Percentiles rank a stretch among this genome's conserved stretches.
Conservation (phyloP, 768 basidiomycete species). For the Lactarius psammicola region DNA sequence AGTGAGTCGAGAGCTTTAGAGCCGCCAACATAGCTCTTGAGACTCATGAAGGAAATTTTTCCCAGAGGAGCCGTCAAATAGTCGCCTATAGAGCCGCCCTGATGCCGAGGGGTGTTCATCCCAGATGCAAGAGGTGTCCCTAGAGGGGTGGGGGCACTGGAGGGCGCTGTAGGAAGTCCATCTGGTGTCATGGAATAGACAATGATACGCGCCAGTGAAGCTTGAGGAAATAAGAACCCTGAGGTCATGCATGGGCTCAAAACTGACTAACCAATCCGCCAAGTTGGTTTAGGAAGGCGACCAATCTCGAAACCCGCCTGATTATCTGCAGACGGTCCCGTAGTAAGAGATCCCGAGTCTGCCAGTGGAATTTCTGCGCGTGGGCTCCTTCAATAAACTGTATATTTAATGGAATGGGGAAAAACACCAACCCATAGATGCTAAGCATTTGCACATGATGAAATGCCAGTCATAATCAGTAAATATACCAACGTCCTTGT, state of each 20-base stretch:
- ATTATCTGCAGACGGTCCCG: slow-evolving; percentile 71
- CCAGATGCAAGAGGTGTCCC: slow-evolving; percentile 70
- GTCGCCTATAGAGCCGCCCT: slow-evolving; percentile 48
- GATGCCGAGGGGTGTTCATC: slow-evolving; percentile 54
- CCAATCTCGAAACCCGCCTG: slow-evolving; percentile 72
- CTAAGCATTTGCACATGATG: slow-evolving; percentile 86
- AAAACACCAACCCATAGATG: slow-evolving; percentile 65
- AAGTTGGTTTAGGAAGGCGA: slow-evolving; percentile 66
- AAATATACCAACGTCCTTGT: slow-evolving; percentile 72
- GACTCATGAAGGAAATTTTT: slow-evolving; percentile 43
- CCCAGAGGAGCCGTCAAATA: slow-evolving; percentile 58
- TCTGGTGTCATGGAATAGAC: slow-evolving; percentile 86
- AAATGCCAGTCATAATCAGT: slow-evolving; percentile 80
- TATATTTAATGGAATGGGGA: not conserved
- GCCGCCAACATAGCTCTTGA: slow-evolving; percentile 70
- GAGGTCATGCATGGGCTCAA: slow-evolving; percentile 24
- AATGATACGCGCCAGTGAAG: slow-evolving; percentile 79
- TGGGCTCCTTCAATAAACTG: slow-evolving; percentile 13
- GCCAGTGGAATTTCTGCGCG: slow-evolving; percentile 65
- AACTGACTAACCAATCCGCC: slow-evolving; percentile 63
- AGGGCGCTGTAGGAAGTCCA: slow-evolving; percentile 52
- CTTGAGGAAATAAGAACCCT: slow-evolving; percentile 38
- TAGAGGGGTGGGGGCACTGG: slow-evolving; percentile 67
- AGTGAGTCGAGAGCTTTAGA: slow-evolving; percentile 83
- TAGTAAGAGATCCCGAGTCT: slow-evolving; percentile 70